Percentiles rank a stretch among this genome's conserved stretches.
Conservation (phyloP, 352 stramenopile genomes). For the Pythium rishiriense region DNA sequence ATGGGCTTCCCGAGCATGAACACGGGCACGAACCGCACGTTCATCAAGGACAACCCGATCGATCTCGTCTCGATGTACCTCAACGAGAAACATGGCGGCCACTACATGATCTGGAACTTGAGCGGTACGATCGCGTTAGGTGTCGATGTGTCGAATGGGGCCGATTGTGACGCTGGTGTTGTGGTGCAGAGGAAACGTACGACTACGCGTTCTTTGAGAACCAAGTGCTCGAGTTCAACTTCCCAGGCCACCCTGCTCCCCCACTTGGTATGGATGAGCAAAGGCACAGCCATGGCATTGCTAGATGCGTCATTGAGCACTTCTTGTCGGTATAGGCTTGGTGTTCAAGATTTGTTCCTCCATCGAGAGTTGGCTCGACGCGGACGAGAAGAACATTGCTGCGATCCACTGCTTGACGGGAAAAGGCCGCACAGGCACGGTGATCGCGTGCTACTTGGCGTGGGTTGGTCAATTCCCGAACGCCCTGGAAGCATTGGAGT, state of each 20-base stretch:
- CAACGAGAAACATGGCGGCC: slow-evolving; percentile 90
- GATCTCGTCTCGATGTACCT: slow-evolving; percentile 93
- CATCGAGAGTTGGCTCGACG: slow-evolving; percentile 97
- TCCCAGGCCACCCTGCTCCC: slow-evolving; percentile 95
- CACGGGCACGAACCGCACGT: slow-evolving; percentile 65
- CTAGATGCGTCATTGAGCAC: not conserved
- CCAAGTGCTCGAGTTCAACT: slow-evolving; percentile 97
- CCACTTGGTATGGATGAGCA: slow-evolving; percentile 76
- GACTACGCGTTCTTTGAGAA: slow-evolving; percentile 95
- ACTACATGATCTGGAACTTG: slow-evolving; percentile 99
- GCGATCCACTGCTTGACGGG: slow-evolving; percentile 97
- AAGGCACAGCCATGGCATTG: not conserved
- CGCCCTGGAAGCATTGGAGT: slow-evolving; percentile 92
- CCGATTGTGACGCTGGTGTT: slow-evolving; percentile 2
- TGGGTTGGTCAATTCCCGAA: slow-evolving; percentile 94
- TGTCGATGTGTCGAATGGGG: not conserved
- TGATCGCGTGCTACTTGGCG: slow-evolving; percentile 95
- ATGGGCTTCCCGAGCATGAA: slow-evolving; percentile 93
- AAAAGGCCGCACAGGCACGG: slow-evolving; percentile 93
- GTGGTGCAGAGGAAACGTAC: slow-evolving; percentile 92
- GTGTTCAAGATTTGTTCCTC: slow-evolving; percentile 97
- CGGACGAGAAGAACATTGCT: slow-evolving; percentile 95
- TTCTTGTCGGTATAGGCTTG: slow-evolving; percentile 57
- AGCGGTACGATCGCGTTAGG: slow-evolving; percentile 74
- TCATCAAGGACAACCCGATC: slow-evolving; percentile 88